Percentiles rank a stretch among this genome's conserved stretches.
Conservation (phyloP, 2,329 filamentous ascomycete genomes). For the Cytospora piceae region DNA sequence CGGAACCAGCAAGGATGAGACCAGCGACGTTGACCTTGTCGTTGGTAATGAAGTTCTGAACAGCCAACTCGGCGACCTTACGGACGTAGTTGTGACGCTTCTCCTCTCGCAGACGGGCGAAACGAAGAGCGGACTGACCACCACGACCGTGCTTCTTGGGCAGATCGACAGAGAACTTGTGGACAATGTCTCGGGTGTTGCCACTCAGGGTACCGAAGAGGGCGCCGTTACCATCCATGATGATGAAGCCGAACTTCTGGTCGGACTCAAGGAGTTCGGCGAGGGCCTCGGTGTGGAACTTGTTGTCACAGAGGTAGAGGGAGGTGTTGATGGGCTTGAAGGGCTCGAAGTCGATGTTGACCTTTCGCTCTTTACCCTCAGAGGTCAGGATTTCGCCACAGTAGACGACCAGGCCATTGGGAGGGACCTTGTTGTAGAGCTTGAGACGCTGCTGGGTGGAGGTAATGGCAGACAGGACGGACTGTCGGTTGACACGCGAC, state of each 20-base stretch:
- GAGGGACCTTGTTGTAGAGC: slow-evolving; percentile 98
- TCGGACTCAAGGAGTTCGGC: slow-evolving; percentile 97
- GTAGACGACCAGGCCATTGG: slow-evolving; percentile 97
- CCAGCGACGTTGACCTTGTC: slow-evolving; percentile 99
- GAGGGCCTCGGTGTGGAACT: slow-evolving; percentile 97
- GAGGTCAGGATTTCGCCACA: slow-evolving; percentile 99
- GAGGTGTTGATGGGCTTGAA: slow-evolving; percentile 99
- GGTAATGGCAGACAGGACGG: slow-evolving; percentile 95
- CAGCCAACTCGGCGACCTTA: slow-evolving; percentile 95
- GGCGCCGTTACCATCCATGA: slow-evolving; percentile 99
- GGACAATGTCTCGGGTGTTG: slow-evolving; percentile 93
- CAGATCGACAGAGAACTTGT: slow-evolving; percentile 98
- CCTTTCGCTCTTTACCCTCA: slow-evolving; percentile 98
- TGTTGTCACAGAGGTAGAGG: slow-evolving; percentile 99
- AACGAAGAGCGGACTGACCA: slow-evolving; percentile 99
- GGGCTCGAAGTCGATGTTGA: slow-evolving; percentile 99
- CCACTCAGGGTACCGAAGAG: slow-evolving; percentile 96
- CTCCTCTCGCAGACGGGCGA: slow-evolving; percentile 97
- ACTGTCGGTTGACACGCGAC: slow-evolving; percentile 97
- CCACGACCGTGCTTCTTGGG: slow-evolving; percentile 99
- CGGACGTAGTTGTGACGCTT: slow-evolving; percentile 99
- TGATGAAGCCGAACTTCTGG: slow-evolving; percentile 98
- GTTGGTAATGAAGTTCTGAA: slow-evolving; percentile 98
- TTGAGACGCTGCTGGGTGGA: slow-evolving; percentile 99
- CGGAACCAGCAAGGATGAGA: slow-evolving; percentile 92